Evolutionary conservation across 352 stramenopile genomes (phyloP), one percentile per base, ranked within the genome.

Genomic region (Pythium monospermum): DNA sequence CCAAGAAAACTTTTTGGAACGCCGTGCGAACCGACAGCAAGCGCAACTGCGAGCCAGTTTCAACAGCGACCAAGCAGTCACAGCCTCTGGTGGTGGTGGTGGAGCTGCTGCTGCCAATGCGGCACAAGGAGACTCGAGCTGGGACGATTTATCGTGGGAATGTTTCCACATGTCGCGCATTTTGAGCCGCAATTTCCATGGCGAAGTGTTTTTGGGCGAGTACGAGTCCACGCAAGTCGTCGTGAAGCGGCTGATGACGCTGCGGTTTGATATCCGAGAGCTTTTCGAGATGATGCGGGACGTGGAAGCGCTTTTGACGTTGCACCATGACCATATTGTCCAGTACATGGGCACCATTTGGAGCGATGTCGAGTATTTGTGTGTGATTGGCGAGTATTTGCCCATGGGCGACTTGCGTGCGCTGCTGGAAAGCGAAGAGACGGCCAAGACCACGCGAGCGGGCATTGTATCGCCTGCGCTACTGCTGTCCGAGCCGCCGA

Each of bases 301-400:
- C 38, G 67, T 93, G 11, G 79, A 89, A 33, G 58, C 87, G 16
- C 60, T 87, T 57, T 36, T 66, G 4, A 64, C 61, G 10, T 50
- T 93, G 21, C 61, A 71, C 26, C 82, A 95, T 32, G 71, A 71
- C 0, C 68, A 86, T 30, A 83, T 95, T 42, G 75, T 91, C 12
- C 48, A 50, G 13, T 85, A 78, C 22, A 44, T 92, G 7, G 84
- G 84, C 11, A 85, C 76, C 16, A 85, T 85, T 61, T 91, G 81
- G 81, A 77, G 55, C 4, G 66, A 79, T 16, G 60, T 57, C 16
- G 70, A 83, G 27, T 71, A 91, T 23, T 65, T 91, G 30, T 85
- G 74, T 13, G 57, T 85, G 38, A 74, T 91, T 37, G 81, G 74
- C 8, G 79, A 91, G 62, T 87, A 83, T 49, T 67, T 87, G 10